phyloP scores from a whole-genome alignment of 805 yeast genomes.

The Spathaspora passalidarum region DNA sequence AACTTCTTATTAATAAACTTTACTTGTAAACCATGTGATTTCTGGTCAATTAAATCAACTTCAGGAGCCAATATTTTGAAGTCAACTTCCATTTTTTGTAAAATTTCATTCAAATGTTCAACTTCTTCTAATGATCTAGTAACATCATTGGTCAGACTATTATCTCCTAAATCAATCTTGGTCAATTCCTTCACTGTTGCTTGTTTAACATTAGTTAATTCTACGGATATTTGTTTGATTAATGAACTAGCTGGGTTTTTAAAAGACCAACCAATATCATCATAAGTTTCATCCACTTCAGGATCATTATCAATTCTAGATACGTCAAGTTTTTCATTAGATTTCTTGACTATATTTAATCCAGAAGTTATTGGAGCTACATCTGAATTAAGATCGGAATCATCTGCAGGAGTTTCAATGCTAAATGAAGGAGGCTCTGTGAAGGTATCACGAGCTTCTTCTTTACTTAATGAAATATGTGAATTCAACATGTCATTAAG shows the following conservation, averaged over 20 bases:
- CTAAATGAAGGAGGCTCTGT: neutral
- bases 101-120: slow-evolving; percentile 33
- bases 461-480: slow-evolving; percentile 16
- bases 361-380: slow-evolving; percentile 7
- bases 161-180: slow-evolving; percentile 33
- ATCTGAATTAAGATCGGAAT: neutral
- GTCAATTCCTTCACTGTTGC: slow-evolving; percentile 51
- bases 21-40: slow-evolving; percentile 80
- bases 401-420: neutral
- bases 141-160: slow-evolving; percentile 30
- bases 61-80: slow-evolving; percentile 53
- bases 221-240: slow-evolving; percentile 54
- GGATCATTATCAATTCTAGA: slow-evolving; percentile 24
- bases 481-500: slow-evolving; percentile 38
- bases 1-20: slow-evolving; percentile 76
- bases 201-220: slow-evolving; percentile 60
- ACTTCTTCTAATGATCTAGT: slow-evolving; percentile 31
- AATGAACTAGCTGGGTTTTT: slow-evolving; percentile 61
- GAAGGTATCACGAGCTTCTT: neutral
- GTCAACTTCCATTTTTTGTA: slow-evolving; percentile 39
- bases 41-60: slow-evolving; percentile 66
- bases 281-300: slow-evolving; percentile 64
- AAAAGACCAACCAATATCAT: slow-evolving; percentile 75
- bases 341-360: slow-evolving; percentile 14
- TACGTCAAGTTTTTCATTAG: neutral